These are phyloP conservation scores for Xylariaceae sp. DNA, from an alignment of 2,329 filamentous ascomycete genomes.

Conservation along the genomic window DNA sequence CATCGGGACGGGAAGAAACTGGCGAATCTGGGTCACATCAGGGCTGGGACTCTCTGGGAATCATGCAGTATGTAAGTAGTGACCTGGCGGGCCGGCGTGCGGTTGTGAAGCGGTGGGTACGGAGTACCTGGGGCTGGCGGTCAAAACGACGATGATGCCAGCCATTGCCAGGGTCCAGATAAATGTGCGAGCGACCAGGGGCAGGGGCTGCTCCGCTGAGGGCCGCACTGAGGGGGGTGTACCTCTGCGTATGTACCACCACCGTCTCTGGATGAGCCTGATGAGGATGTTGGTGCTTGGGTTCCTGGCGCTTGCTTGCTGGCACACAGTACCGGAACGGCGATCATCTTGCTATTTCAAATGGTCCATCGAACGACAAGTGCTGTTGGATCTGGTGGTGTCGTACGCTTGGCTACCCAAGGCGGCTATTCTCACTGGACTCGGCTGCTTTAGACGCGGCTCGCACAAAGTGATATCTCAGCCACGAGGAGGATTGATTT, in stretches of 20 bases:
- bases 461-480: no score
- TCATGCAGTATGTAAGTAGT: constrained; percentile 22
- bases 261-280: background rate
- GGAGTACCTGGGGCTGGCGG: constrained; percentile 19
- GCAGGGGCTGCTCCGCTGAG: constrained; percentile 16
- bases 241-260: background rate
- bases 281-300: background rate
- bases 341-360: background rate
- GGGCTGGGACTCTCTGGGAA: constrained; percentile 20
- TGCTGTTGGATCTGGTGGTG: constrained; percentile 3
- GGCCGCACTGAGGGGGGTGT: background rate
- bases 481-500: no score
- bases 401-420: no score
- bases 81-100: constrained; percentile 6
- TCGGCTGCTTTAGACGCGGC: no score
- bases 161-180: constrained; percentile 21
- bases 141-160: constrained; percentile 27
- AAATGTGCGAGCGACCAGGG: constrained; percentile 16
- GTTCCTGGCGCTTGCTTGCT: background rate
- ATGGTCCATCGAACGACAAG: background rate
- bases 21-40: constrained; percentile 17
- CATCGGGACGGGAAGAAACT: constrained; percentile 13
- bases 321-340: no score
- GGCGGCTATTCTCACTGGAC: no score
- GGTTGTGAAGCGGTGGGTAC: constrained; percentile 22